Conservation (phyloP, 192 early-diverging fungal genomes). For the Backusella psychrophila region DNA sequence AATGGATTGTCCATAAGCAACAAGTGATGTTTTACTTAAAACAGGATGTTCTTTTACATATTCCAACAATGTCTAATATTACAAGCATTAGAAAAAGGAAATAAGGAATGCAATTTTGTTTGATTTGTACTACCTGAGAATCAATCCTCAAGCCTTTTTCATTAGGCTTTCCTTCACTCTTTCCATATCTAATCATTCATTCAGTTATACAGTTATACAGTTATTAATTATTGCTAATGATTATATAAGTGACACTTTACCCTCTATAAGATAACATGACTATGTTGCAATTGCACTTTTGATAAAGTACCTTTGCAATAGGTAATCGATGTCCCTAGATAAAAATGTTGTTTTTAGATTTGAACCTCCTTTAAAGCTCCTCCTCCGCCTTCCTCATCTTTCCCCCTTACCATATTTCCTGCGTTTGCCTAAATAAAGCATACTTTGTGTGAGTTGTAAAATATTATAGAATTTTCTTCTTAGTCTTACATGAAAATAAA, state of each 20-base stretch:
- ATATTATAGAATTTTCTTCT: not conserved
- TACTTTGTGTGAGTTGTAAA: not conserved
- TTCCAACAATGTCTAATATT: slow-evolving; percentile 71
- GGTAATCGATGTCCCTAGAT: slow-evolving; percentile 91
- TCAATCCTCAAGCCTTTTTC: slow-evolving; percentile 91
- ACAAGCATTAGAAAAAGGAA: not conserved
- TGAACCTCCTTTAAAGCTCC: not conserved
- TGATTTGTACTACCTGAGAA: slow-evolving; percentile 56
- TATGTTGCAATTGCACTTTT: slow-evolving; percentile 75
- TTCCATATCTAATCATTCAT: slow-evolving; percentile 64
- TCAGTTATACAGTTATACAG: not conserved
- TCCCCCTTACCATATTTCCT: slow-evolving; percentile 80
- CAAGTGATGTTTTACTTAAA: slow-evolving; percentile 70
- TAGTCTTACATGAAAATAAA: slow-evolving; percentile 78
- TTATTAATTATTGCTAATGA: not conserved
- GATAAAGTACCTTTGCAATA: slow-evolving; percentile 76
- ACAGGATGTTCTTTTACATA: slow-evolving; percentile 77
- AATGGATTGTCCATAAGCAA: slow-evolving; percentile 94
- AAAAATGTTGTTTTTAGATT: slow-evolving; percentile 10
- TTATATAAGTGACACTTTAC: slow-evolving; percentile 36
- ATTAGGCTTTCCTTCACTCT: slow-evolving; percentile 80
- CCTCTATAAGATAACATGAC: slow-evolving; percentile 98
- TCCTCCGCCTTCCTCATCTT: not conserved
- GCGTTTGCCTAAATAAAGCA: slow-evolving; percentile 78
- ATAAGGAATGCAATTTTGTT: not conserved